Conservation (phyloP, 78 protist species). For the Capsaspora owczarzaki region DNA sequence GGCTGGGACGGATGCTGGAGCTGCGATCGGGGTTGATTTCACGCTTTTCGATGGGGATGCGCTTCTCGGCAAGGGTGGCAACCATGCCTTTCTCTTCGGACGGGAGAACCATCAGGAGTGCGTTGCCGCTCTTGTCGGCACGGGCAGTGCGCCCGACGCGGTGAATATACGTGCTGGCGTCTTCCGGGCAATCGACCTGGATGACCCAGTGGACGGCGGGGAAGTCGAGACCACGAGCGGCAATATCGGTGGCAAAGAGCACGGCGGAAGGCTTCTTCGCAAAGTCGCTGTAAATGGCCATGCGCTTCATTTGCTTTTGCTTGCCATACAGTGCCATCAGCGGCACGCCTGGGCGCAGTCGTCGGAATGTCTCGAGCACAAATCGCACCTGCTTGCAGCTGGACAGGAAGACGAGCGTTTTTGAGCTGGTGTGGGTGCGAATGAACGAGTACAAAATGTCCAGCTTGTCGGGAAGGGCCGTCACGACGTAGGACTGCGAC, state of each 20-base stretch:
- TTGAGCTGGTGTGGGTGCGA: constrained; percentile 62
- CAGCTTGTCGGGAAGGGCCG: constrained; percentile 63
- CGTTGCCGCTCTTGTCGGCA: constrained; percentile 20
- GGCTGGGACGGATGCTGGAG: not conserved
- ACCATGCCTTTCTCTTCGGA: constrained; percentile 23
- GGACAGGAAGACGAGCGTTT: constrained; percentile 84
- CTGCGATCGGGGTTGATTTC: constrained; percentile 5
- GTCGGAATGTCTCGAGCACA: constrained; percentile 54
- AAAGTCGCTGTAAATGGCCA: constrained; percentile 47
- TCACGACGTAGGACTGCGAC: constrained; percentile 37
- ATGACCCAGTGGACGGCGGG: constrained; percentile 94
- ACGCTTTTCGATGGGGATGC: not conserved
- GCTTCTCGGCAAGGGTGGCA: not conserved
- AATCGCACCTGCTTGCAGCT: constrained; percentile 90
- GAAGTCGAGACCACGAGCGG: constrained; percentile 97
- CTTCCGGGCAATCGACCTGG: constrained; percentile 93
- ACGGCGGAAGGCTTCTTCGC: constrained; percentile 50
- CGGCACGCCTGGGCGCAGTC: constrained; percentile 72
- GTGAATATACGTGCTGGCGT: constrained; percentile 88
- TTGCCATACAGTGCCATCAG: constrained; percentile 76
- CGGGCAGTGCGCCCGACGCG: constrained; percentile 98
- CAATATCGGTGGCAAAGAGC: constrained; percentile 93
- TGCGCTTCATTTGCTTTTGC: constrained; percentile 70
- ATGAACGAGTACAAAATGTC: constrained; percentile 71
- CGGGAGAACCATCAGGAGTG: constrained; percentile 40